phyloP scores from a whole-genome alignment of 352 stramenopile species.

The Phytophthora tentaculata region DNA sequence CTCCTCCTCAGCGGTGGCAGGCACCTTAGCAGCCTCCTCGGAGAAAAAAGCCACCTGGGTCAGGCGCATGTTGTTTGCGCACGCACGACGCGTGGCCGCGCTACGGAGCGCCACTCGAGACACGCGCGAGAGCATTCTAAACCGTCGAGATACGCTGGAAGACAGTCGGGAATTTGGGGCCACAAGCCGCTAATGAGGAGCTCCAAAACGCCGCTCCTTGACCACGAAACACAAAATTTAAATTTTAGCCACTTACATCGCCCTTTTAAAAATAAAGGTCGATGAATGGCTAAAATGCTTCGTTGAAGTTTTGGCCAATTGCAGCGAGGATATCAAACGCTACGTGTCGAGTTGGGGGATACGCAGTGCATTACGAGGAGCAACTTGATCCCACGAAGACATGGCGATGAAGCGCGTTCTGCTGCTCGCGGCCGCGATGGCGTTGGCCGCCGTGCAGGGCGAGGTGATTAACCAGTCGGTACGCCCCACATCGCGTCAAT shows the following conservation, averaged over 20 bases:
- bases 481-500: neutral
- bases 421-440: constrained; percentile 41
- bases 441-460: constrained; percentile 42
- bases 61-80: constrained; percentile 47
- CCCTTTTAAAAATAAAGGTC: neutral
- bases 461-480: constrained; percentile 82
- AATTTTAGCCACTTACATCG: constrained; percentile 23
- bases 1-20: constrained; percentile 63
- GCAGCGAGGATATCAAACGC: constrained; percentile 14
- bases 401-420: constrained; percentile 45
- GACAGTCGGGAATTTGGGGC: constrained; percentile 30
- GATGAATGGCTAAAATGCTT: constrained; percentile 22
- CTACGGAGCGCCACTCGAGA: constrained; percentile 71
- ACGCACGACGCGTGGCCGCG: constrained; percentile 50
- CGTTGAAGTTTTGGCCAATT: constrained; percentile 21
- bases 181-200: constrained; percentile 28
- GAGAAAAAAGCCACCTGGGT: constrained; percentile 70
- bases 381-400: constrained; percentile 13
- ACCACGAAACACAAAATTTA: constrained; percentile 24
- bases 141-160: constrained; percentile 11
- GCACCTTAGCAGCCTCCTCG: constrained; percentile 37
- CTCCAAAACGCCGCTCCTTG: constrained; percentile 9
- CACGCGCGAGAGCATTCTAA: constrained; percentile 74
- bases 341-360: constrained; percentile 37
- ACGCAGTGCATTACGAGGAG: constrained; percentile 8